Base-by-base conservation (phyloP, 164 flowering plant species). In the Litsea cubeba region DNA sequence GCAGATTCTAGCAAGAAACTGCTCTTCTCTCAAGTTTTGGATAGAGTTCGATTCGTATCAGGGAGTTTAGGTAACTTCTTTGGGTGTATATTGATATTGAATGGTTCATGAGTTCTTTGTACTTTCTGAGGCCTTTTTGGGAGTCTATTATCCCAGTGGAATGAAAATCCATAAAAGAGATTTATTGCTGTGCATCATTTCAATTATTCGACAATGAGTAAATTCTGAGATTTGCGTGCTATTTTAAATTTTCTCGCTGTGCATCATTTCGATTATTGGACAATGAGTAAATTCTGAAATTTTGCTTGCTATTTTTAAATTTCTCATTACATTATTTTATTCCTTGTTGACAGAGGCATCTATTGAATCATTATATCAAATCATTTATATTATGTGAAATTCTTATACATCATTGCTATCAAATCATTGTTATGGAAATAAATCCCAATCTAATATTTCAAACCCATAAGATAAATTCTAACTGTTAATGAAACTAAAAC, bases 31-130 rank as follows among this genome's bases (percentile, higher is more conserved):
- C 80, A 86, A 75, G 76, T 81, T 74, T 70, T 84, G 64, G 74
- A 74, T 15, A 80, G 83, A 76, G 80, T 86, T 68, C 76, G 64
- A 50, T 73, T 72, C 5, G 32, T 79, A 58, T 81, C 89, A 63
- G 87, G 89, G 66, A 77, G 60, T 72, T 74, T 76, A 71, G 89
- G 87, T 83, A 70, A 78, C 18, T 68, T 64, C 35, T 7, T 23
- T 14, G 8, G 20, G 50, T 17, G 22, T 15, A 58, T 71, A 51
- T 18, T 57, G 40, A 24, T 32, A 32, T 60, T 71, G 24, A n/a
- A 32, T 66, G 8, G 46, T 28, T 7, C 1, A 40, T 40, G n/a
- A 54, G n/a, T 54, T 54, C 60, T 54, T 14, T 54, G 17, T 15
- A 54, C n/a, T 54, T 15, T 5, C n/a, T 54, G 60, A 5, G 60